Percentiles rank a stretch among this genome's conserved stretches.
Evolutionary conservation across 768 basidiomycete genomes (phyloP).

Genomic region (Naganishia antarctica): DNA sequence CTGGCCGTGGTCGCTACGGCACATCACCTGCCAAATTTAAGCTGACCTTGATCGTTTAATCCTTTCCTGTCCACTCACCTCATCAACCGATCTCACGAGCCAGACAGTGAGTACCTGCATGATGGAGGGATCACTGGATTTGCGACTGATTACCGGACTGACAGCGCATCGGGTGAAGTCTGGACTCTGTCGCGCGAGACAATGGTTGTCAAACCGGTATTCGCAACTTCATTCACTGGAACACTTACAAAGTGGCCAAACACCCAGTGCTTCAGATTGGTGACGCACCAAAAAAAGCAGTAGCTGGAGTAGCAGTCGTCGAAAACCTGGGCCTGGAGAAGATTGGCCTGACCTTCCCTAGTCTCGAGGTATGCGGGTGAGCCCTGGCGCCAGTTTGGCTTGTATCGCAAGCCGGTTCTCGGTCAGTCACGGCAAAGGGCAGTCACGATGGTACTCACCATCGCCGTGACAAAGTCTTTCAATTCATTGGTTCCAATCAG

Average conservation of each 20-base stretch:
- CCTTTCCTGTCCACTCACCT: constrained; percentile 33
- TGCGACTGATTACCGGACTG: constrained; percentile 42
- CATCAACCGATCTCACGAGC: constrained; percentile 42
- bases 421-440: neutral
- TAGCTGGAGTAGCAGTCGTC: constrained; percentile 45
- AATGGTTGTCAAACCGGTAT: neutral
- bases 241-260: constrained; percentile 46
- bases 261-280: constrained; percentile 46
- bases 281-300: constrained; percentile 46
- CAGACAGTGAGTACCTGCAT: constrained; percentile 45
- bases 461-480: constrained; percentile 37
- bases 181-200: constrained; percentile 32
- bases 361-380: constrained; percentile 28
- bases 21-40: too few species aligned
- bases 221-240: neutral
- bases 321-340: constrained; percentile 46
- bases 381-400: constrained; percentile 22
- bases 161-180: constrained; percentile 38
- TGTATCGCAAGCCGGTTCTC: neutral
- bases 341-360: constrained; percentile 45
- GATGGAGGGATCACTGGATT: constrained; percentile 37
- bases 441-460: constrained; percentile 1
- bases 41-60: too few species aligned
- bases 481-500: constrained; percentile 37
- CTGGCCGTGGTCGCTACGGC: neutral